A percentile compares a stretch with the other conserved stretches of the same genome.
These are phyloP conservation scores for Hypoxylon crocopeplum DNA, from an alignment of 495 filamentous ascomycete genomes.

Conservation along the genomic window DNA sequence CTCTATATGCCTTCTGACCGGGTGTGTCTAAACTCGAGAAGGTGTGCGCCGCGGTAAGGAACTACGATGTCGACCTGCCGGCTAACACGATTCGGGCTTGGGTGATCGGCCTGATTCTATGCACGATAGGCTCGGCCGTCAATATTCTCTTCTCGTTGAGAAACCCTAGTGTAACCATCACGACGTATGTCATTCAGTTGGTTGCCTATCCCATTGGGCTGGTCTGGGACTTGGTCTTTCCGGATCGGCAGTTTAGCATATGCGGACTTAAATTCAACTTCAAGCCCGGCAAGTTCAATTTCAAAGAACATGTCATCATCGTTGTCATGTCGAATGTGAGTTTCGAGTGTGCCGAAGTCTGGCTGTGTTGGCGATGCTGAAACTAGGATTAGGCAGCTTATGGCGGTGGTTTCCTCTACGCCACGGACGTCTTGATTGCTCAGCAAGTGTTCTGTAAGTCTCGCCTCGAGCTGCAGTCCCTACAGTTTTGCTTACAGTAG, in stretches of 20 bases:
- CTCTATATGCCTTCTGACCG: no score
- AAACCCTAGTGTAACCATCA: conserved; percentile 68
- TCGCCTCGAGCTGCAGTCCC: background rate
- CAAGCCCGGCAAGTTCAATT: conserved; percentile 77
- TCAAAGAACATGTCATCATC: conserved; percentile 81
- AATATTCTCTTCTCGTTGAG: conserved; percentile 75
- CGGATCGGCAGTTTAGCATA: conserved; percentile 62
- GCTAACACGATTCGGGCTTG: conserved; percentile 76
- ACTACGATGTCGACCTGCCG: conserved; percentile 71
- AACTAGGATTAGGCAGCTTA: conserved; percentile 40
- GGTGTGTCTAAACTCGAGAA: conserved; percentile 48
- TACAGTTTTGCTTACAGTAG: background rate
- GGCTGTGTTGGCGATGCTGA: background rate
- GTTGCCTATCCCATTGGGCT: conserved; percentile 73
- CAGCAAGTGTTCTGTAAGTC: conserved; percentile 52
- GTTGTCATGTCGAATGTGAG: conserved; percentile 73
- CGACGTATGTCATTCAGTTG: conserved; percentile 72
- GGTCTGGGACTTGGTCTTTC: conserved; percentile 61
- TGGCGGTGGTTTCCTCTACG: conserved; percentile 56
- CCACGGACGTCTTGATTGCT: conserved; percentile 56
- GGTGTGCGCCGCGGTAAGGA: conserved; percentile 65
- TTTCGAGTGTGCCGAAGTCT: background rate
- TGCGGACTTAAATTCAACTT: conserved; percentile 67
- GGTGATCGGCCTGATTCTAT: conserved; percentile 69
- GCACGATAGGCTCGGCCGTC: conserved; percentile 67